Base-by-base conservation (phyloP, 2,329 filamentous ascomycete genomes). In the Penicillium frequentans region DNA sequence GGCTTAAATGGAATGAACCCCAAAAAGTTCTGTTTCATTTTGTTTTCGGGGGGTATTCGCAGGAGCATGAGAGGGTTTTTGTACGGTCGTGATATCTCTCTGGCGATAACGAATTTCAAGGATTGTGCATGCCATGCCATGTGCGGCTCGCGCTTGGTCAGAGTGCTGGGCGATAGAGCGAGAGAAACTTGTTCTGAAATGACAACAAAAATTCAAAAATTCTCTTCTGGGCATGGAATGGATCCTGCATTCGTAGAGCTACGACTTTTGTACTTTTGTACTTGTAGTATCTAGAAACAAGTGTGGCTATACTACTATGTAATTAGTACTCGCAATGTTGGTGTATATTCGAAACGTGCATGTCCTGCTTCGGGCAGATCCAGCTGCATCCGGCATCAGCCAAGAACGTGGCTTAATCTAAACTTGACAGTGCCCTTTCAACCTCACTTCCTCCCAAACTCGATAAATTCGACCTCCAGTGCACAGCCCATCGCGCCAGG, bases 1-100 rank as follows among this genome's bases (percentile, higher is more conserved):
- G 88, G 84, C 84, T 73, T 88, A 84, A 73, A 73, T 70, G 70
- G 67, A 70, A 76, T 85, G 68, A 91, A 75, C 61, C 50, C 75
- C 54, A 59, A 76, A 66, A 42, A 60, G 64, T 8, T 77, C 68
- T 46, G 79, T 67, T 64, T 62, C 60, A 49, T 63, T 65, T 57
- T 55, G 47, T 64, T 62, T 54, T 60, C 56, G 61, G 58, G 53
- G 53, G 57, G 46, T 51, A 52, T 56, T 57, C 46, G 59, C 60
- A 61, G 60, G 65, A 61, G 61, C 63, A 64, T 54, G 57, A 64
- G 58, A 57, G 53, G 65, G 62, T 64, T 63, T 61, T 63, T 67
- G 66, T 65, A 65, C 58, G 66, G 63, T 64, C 59, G 63, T 65
- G 60, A 60, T 66, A 64, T 64, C 63, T 60, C 56, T 65, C 59